Evolutionary conservation across 1,139 yeast species (phyloP).

Genomic region (Wickerhamomyces sp.): DNA sequence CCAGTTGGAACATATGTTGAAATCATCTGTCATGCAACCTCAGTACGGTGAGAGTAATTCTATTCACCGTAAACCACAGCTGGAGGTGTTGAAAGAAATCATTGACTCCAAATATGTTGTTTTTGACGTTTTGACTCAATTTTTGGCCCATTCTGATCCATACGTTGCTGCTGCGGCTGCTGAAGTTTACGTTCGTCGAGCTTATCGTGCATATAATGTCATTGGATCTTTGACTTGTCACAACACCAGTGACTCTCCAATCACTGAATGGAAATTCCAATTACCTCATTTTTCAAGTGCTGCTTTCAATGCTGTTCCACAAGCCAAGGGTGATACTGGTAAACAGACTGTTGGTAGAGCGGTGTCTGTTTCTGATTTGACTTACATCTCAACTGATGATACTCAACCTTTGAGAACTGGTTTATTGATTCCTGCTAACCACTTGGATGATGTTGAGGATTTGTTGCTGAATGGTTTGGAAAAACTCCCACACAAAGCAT

Average conservation of each 20-base stretch:
- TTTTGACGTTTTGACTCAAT: conserved; percentile 91
- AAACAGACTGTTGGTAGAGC: conserved; percentile 65
- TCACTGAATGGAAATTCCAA: conserved; percentile 87
- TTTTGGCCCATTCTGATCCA: conserved; percentile 76
- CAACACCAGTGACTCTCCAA: conserved; percentile 45
- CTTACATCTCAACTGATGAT: conserved; percentile 70
- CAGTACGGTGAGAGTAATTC: conserved; percentile 80
- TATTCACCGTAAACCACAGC: conserved; percentile 77
- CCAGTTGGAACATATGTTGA: conserved; percentile 91
- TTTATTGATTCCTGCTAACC: conserved; percentile 75
- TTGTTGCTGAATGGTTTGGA: conserved; percentile 73
- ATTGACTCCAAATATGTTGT: conserved; percentile 95
- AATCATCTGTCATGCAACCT: conserved; percentile 86
- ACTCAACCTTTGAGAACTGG: conserved; percentile 74
- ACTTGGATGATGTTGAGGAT: conserved; percentile 87
- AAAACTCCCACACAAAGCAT: conserved; percentile 45
- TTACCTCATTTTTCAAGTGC: conserved; percentile 83
- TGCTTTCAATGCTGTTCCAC: conserved; percentile 62
- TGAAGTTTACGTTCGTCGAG: conserved; percentile 93
- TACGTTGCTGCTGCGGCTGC: conserved; percentile 95
- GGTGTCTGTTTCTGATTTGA: conserved; percentile 84
- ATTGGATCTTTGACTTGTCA: conserved; percentile 70
- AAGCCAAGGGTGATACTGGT: conserved; percentile 37
- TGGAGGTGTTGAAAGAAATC: conserved; percentile 78
- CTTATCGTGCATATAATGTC: conserved; percentile 92